These are phyloP conservation scores for Sporopachydermia lactativora DNA, from an alignment of 805 yeast genomes.

Conservation along the genomic window DNA sequence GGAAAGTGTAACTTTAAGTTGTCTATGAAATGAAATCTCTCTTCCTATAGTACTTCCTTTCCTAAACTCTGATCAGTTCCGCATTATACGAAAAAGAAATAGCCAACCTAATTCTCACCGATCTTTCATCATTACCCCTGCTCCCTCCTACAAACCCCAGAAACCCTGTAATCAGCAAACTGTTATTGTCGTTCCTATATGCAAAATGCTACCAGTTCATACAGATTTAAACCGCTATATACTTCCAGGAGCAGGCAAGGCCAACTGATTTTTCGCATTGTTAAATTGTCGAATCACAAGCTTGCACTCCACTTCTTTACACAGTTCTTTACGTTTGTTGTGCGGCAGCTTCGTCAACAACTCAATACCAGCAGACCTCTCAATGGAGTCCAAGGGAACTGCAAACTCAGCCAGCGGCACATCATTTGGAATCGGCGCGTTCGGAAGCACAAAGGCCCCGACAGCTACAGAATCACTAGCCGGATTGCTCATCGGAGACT, in stretches of 20 bases:
- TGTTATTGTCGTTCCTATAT: no score
- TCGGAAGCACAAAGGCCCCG: conserved; percentile 91
- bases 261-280: conserved; percentile 14
- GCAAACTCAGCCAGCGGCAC: conserved; percentile 62
- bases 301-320: conserved; percentile 69
- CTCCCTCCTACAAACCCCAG: no score
- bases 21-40: no score
- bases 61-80: no score
- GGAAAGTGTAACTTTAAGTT: no score
- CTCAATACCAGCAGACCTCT: conserved; percentile 74
- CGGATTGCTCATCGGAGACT: conserved; percentile 30
- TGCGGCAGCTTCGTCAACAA: conserved; percentile 57
- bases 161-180: no score
- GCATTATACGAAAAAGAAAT: no score
- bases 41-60: no score
- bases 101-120: no score
- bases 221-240: no score
- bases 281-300: conserved; percentile 72
- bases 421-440: conserved; percentile 59
- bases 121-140: no score
- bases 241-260: background rate
- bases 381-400: conserved; percentile 84
- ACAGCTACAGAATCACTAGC: conserved; percentile 40
- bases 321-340: conserved; percentile 43
- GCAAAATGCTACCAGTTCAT: no score